Base-by-base conservation (phyloP, 2,329 filamentous ascomycete species). In the Helminthosporium solani region DNA sequence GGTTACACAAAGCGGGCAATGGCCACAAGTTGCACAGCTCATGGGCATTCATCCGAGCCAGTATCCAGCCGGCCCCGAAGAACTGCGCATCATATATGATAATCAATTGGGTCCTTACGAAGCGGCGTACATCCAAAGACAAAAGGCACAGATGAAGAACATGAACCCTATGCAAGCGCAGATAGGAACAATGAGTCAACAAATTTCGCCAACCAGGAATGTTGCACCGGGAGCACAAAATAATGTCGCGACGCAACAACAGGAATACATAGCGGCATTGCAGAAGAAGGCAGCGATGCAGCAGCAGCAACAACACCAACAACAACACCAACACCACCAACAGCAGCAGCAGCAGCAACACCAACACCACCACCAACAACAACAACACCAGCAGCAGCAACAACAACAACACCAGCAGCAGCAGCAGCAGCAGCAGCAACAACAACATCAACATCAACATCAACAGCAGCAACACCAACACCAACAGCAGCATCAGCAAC, bases 41-140 rank as follows among this genome's bases (percentile, higher is more conserved):
- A 57, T 77, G 53, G 66, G 70, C n/a, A 72, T 75, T 33, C 55
- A 64, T 9, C 67, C 66, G 39, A 66, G 67, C 15, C 71, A 75
- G 46, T 74, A 71, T 44, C 86, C 85, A 1, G 80, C 76, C 8
- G 89, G 88, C 0, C 78, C 83, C 2, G 79, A 81, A 47, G 84
- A 94, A 56, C 68, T 96, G 48, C 75, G 84, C 57, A 77, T 79
- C 21, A 78, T 88, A 6, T 95, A 94, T 68, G 85, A 90, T 58
- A 78, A 81, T 28, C 90, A 91, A 55, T 73, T 96, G 5, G 73
- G 80, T 20, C 80, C 84, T 25, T 96, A 95, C 54, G 91, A 96
- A 65, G 81, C 85, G 48, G 80, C 79, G 2, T 87, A 80, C 74
- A 63, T 79, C 28, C 74, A 77, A 27, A 64, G 71, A 42, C 35